Conservation (phyloP, 192 early-diverging fungal genomes). For the Coemansia sp. region DNA sequence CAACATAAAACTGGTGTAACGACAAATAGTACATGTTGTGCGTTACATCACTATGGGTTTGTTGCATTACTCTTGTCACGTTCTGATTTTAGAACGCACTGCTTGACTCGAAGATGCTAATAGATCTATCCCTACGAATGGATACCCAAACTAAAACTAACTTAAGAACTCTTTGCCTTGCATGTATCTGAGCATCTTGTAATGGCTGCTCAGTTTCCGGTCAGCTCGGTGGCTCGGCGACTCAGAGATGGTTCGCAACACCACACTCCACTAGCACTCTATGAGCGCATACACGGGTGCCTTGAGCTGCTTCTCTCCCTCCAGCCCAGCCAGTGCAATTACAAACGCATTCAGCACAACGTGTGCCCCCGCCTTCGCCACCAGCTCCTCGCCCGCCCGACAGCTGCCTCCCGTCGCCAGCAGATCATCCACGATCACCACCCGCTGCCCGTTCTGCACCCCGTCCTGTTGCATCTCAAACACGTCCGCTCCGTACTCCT, state of each 20-base stretch:
- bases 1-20: not conserved
- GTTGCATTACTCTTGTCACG: too few species aligned
- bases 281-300: slow-evolving; percentile 89
- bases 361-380: slow-evolving; percentile 68
- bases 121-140: too few species aligned
- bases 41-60: too few species aligned
- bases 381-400: slow-evolving; percentile 79
- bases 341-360: slow-evolving; percentile 89
- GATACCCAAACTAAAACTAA: too few species aligned
- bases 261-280: slow-evolving; percentile 42
- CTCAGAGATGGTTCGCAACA: too few species aligned
- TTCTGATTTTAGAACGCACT: too few species aligned
- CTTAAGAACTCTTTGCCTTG: too few species aligned
- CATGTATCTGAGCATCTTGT: too few species aligned
- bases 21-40: too few species aligned
- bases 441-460: slow-evolving; percentile 77
- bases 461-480: slow-evolving; percentile 90
- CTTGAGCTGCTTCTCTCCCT: slow-evolving; percentile 74
- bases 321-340: slow-evolving; percentile 82
- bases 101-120: too few species aligned
- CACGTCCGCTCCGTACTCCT: slow-evolving; percentile 95
- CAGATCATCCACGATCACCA: slow-evolving; percentile 94
- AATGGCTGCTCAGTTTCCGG: too few species aligned
- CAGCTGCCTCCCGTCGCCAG: slow-evolving; percentile 92
- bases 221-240: too few species aligned